Percentiles rank a stretch among this genome's conserved stretches.
Evolutionary conservation across 2,329 filamentous ascomycete genomes (phyloP).

Genomic region (Colletotrichum echinochloae): DNA sequence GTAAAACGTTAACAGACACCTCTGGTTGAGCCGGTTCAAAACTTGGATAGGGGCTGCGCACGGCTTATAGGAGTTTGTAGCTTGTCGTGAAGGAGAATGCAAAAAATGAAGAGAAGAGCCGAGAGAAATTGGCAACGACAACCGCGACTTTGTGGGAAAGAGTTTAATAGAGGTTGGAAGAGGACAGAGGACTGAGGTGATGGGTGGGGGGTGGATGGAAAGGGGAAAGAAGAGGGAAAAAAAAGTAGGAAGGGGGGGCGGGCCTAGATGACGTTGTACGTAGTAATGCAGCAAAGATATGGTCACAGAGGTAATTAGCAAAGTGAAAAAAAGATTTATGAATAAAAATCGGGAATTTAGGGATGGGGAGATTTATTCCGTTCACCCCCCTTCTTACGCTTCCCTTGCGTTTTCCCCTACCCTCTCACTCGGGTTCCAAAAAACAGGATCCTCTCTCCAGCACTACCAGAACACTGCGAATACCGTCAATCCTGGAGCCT

Average conservation of each 20-base stretch:
- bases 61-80: conserved; percentile 22
- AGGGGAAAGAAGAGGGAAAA: conserved; percentile 12
- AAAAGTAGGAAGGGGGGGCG: conserved; percentile 22
- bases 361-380: too few relatives aligned
- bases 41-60: conserved; percentile 20
- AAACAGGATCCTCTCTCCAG: too few relatives aligned
- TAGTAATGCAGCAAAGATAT: conserved; percentile 26
- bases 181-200: conserved; percentile 3
- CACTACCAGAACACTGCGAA: too few relatives aligned
- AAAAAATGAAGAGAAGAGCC: conserved; percentile 22
- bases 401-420: conserved; percentile 5
- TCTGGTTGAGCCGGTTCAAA: conserved; percentile 26
- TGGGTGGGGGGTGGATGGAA: conserved; percentile 18
- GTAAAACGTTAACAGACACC: conserved; percentile 27
- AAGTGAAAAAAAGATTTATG: not conserved
- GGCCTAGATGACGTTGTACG: conserved; percentile 19
- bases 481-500: too few relatives aligned
- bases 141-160: conserved; percentile 11
- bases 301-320: conserved; percentile 24
- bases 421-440: too few relatives aligned
- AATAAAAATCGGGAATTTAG: not conserved
- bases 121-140: not conserved
- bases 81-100: conserved; percentile 14
- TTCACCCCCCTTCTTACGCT: not conserved
- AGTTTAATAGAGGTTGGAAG: conserved; percentile 28